phyloP scores from a whole-genome alignment of 1,139 yeast species.

The Lipomyces yarrowii region DNA sequence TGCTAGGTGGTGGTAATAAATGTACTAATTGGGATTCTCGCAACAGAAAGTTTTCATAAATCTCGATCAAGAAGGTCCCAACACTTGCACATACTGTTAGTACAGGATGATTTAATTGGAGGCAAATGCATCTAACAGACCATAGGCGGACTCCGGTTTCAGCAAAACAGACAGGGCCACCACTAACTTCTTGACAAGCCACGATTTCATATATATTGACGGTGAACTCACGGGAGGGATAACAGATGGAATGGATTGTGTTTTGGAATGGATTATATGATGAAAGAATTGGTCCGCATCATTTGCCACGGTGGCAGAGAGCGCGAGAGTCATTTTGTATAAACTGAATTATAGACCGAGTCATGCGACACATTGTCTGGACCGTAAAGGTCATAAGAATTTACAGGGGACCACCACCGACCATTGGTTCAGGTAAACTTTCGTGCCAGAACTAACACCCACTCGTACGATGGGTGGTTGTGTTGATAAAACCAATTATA shows the following conservation, averaged over 20 bases:
- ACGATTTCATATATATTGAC: background rate
- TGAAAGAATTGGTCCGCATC: background rate
- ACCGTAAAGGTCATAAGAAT: background rate
- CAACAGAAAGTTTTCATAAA: constrained; percentile 65
- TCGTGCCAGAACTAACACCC: no score
- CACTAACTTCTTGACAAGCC: background rate
- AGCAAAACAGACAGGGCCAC: constrained; percentile 10
- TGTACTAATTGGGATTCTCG: background rate
- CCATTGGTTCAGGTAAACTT: no score
- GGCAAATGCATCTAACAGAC: background rate
- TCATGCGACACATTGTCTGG: background rate
- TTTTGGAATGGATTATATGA: background rate
- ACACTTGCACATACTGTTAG: constrained; percentile 73
- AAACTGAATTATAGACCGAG: background rate
- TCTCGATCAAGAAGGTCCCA: constrained; percentile 72
- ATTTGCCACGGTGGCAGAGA: background rate
- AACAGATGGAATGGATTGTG: background rate
- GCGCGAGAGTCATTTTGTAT: background rate
- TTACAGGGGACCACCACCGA: no score
- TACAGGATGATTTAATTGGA: background rate
- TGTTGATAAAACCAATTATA: no score
- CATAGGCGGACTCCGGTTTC: constrained; percentile 28
- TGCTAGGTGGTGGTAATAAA: background rate
- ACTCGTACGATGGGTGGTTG: no score
- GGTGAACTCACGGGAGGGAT: background rate